Conservation (phyloP, 208 protist genomes). For the Wallacemonas rigidus region DNA sequence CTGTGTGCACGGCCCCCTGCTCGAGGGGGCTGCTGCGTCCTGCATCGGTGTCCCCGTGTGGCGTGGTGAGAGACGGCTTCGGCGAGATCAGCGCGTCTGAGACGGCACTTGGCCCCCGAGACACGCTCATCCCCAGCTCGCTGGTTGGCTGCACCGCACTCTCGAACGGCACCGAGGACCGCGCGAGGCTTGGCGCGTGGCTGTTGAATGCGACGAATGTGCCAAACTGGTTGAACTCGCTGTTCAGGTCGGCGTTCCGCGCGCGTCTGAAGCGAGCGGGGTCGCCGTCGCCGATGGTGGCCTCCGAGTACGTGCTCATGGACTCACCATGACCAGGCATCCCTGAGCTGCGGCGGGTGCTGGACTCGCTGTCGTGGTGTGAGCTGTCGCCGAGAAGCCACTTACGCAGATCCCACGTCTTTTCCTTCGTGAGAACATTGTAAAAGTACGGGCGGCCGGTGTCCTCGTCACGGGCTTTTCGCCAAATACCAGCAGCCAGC, state of each 20-base stretch:
- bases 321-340: not conserved
- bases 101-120: not conserved
- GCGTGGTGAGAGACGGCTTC: not conserved
- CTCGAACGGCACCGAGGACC: slow-evolving; percentile 15
- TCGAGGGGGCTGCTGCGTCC: not conserved
- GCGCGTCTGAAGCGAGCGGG: slow-evolving; percentile 3
- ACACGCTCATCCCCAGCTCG: not conserved
- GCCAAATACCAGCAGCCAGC: slow-evolving; percentile 43
- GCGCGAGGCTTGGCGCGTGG: slow-evolving; percentile 6
- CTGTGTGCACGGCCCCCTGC: not conserved
- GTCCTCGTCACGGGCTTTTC: slow-evolving; percentile 21
- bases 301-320: slow-evolving; percentile 15
- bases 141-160: slow-evolving; percentile 3
- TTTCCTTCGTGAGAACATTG: slow-evolving; percentile 36
- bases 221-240: slow-evolving; percentile 39
- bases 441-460: slow-evolving; percentile 53
- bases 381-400: slow-evolving; percentile 29
- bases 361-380: slow-evolving; percentile 7
- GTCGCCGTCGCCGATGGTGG: slow-evolving; percentile 5
- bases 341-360: slow-evolving; percentile 4
- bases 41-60: not conserved
- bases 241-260: slow-evolving; percentile 3
- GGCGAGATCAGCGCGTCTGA: slow-evolving; percentile 7
- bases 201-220: slow-evolving; percentile 44
- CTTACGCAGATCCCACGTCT: slow-evolving; percentile 49